Conservation (phyloP, 768 basidiomycete genomes). For the Tulasnella sp. region DNA sequence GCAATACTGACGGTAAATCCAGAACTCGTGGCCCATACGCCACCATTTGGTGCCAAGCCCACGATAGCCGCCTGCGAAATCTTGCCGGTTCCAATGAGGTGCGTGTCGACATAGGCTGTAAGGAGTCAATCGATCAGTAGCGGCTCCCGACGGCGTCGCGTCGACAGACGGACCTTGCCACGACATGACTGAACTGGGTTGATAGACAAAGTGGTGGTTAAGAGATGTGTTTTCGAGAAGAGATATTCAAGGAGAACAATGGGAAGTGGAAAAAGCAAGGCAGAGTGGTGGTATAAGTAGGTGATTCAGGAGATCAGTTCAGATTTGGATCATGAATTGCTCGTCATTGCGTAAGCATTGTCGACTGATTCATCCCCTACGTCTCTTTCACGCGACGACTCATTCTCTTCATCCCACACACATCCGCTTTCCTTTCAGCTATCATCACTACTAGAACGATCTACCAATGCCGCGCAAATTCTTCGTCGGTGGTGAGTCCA, state of each 20-base stretch:
- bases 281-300: no score
- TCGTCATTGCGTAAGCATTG: no score
- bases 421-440: neutral
- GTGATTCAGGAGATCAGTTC: no score
- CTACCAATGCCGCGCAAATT: constrained; percentile 62
- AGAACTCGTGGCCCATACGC: constrained; percentile 53
- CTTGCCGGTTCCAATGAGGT: constrained; percentile 64
- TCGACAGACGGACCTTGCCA: constrained; percentile 5
- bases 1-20: neutral
- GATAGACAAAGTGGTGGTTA: no score
- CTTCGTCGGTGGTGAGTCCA: constrained; percentile 61
- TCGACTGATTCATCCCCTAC: neutral
- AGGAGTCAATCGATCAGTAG: constrained; percentile 2
- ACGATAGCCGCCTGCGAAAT: constrained; percentile 68
- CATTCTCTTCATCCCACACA: constrained; percentile 1
- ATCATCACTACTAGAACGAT: neutral
- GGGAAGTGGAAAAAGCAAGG: no score
- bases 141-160: neutral
- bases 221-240: no score
- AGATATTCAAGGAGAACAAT: no score
- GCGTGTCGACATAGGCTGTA: constrained; percentile 69
- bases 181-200: neutral
- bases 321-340: no score
- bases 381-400: neutral
- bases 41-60: constrained; percentile 52